Evolutionary conservation across 192 early-diverging fungal species (phyloP).

Genomic region (Pilobolus umbonatus): DNA sequence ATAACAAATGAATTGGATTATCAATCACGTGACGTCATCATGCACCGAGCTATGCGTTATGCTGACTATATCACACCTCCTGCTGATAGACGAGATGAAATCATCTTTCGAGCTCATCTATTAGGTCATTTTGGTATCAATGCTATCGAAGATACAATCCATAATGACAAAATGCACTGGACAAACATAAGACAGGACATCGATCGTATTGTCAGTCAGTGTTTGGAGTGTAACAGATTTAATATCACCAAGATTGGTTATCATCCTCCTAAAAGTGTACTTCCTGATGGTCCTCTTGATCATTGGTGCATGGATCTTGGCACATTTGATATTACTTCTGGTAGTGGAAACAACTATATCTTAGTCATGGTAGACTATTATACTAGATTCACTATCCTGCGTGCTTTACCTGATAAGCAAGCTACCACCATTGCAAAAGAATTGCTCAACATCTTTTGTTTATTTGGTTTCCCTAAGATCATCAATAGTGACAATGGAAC

Average conservation of each 20-base stretch:
- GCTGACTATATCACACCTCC: neutral
- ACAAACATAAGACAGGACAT: neutral
- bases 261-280: neutral
- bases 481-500: constrained; percentile 40
- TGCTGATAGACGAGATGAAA: neutral
- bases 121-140: neutral
- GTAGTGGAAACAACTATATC: neutral
- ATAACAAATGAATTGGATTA: neutral
- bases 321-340: neutral
- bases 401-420: constrained; percentile 13
- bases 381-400: constrained; percentile 23
- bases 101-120: neutral
- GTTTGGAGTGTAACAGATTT: neutral
- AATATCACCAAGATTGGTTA: neutral
- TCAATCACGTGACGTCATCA: neutral
- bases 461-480: constrained; percentile 26
- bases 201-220: neutral
- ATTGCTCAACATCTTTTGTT: constrained; percentile 17
- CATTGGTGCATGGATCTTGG: neutral
- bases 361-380: constrained; percentile 28
- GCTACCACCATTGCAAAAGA: constrained; percentile 2
- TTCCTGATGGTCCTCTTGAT: neutral
- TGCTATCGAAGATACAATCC: neutral
- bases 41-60: neutral
- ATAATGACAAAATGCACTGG: neutral